Conservation (phyloP, 1,139 yeast species). For the Taphrina sp. region DNA sequence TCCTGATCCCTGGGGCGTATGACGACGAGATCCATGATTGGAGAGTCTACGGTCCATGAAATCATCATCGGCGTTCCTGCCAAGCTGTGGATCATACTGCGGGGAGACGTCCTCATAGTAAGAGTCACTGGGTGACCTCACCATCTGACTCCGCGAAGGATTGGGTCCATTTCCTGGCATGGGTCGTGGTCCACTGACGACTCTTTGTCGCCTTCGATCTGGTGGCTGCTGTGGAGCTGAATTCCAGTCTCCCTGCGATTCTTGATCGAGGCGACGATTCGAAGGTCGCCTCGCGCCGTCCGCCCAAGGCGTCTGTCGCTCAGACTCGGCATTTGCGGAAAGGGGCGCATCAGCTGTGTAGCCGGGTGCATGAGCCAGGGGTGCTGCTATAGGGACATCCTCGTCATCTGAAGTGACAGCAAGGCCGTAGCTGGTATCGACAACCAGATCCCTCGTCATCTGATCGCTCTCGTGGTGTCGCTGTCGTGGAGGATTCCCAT, state of each 20-base stretch:
- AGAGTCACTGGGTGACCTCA: constrained; percentile 5
- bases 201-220: not conserved
- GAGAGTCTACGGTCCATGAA: constrained; percentile 2
- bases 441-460: not conserved
- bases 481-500: constrained; percentile 17
- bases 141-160: not conserved
- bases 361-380: constrained; percentile 5
- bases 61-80: not conserved
- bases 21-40: constrained; percentile 3
- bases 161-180: constrained; percentile 6
- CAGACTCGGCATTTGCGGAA: not conserved
- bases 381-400: not conserved
- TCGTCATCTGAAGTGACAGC: not conserved
- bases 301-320: not conserved
- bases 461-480: no score
- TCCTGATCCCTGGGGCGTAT: constrained; percentile 10
- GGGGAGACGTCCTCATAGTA: constrained; percentile 21
- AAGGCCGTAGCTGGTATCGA: not conserved
- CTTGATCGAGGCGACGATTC: not conserved
- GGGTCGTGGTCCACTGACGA: constrained; percentile 27
- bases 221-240: not conserved
- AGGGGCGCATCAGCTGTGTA: not conserved
- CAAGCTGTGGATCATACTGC: constrained; percentile 1
- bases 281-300: not conserved
- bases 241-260: not conserved